Evolutionary conservation across 495 filamentous ascomycete species (phyloP), one percentile per base, ranked within the genome.

Genomic region (Penicillium samsonianum): DNA sequence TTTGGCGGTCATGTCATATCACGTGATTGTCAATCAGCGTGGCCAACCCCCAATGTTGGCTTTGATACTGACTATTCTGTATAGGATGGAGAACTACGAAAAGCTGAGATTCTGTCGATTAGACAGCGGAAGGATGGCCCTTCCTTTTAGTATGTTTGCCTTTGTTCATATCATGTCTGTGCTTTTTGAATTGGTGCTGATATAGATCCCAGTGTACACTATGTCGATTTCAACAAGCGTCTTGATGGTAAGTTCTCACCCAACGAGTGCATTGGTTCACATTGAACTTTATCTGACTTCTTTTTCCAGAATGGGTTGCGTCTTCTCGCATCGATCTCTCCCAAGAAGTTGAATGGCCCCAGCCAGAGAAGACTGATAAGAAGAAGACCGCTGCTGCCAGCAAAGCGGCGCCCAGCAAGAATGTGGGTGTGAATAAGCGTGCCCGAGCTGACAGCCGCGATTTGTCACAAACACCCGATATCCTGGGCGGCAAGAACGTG

Each of bases 141-240:
- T 47, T 87, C 88, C 53, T 96, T 91, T 68, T 97, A 96, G 81
- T 83, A 76, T 50, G 77, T 68, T 38, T 7, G 37, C 14, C n/a
- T 35, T 3, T 17, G 30, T 31, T n/a, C 8, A n/a, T 52, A 43
- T 11, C 4, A 1, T 28, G 22, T 43, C 19, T 50, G 7, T 42
- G 22, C 25, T 50, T 28, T 17, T 25, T 17, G n/a, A 40, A 11
- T 35, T 22, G 22, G 30, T 57, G 53, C 67, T 76, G 53, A 72
- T 45, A 31, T n/a, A 42, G 22, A 28, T 19, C 62, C 30, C 51
- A 85, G 82, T 68, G 93, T 96, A 63, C 96, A 98, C 71, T 98
- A 98, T 73, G 91, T 96, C 57, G 95, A 97, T 61, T 98, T 96
- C 84, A 98, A 98, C 78, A 98, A 98, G 68, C 94, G 94, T 78